Evolutionary conservation across 805 yeast genomes (phyloP).

Genomic region (Wickerhamomyces canadensis): DNA sequence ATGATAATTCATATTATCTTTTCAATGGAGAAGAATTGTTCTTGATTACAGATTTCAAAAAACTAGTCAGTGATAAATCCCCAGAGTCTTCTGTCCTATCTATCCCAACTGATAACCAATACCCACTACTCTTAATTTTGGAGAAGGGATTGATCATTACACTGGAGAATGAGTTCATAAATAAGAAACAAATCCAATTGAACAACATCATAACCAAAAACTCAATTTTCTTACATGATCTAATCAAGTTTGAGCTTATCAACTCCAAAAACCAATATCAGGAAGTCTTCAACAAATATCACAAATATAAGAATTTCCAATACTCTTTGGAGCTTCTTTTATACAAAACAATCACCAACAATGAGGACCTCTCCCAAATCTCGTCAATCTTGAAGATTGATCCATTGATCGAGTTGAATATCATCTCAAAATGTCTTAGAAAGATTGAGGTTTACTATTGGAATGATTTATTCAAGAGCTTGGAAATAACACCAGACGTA

Average conservation of each 20-base stretch:
- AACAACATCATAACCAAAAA: constrained; percentile 31
- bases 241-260: constrained; percentile 41
- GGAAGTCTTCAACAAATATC: constrained; percentile 19
- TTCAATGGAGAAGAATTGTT: constrained; percentile 35
- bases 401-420: constrained; percentile 20
- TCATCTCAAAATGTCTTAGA: constrained; percentile 43
- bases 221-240: constrained; percentile 39
- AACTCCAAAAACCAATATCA: constrained; percentile 3
- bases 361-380: constrained; percentile 15
- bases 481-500: constrained; percentile 36
- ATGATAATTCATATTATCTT: constrained; percentile 25
- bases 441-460: constrained; percentile 47
- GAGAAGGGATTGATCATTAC: constrained; percentile 36
- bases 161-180: constrained; percentile 30
- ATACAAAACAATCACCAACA: constrained; percentile 27
- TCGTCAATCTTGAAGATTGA: constrained; percentile 19
- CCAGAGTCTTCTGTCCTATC: constrained; percentile 20
- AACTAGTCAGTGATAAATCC: constrained; percentile 7
- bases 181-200: constrained; percentile 26
- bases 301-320: constrained; percentile 31
- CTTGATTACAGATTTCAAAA: constrained; percentile 13
- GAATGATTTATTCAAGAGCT: constrained; percentile 33
- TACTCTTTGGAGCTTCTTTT: constrained; percentile 43
- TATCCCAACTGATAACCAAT: constrained; percentile 21
- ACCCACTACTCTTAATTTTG: constrained; percentile 22